phyloP scores from a whole-genome alignment of 208 protist genomes.

The Leptomonas seymouri region DNA sequence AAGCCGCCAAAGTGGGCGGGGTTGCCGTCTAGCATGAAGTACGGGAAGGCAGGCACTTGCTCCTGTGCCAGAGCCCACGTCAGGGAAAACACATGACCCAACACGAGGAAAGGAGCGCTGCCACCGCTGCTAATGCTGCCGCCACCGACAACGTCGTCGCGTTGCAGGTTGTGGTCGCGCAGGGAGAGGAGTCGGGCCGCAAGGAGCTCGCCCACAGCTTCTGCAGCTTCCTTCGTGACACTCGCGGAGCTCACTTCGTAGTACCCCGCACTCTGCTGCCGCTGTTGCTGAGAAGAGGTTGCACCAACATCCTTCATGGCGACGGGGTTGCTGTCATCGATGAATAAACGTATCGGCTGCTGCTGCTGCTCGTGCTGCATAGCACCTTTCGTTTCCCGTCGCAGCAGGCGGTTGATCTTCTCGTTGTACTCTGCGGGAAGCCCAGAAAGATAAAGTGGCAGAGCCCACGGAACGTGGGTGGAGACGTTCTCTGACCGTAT shows the following conservation, averaged over 20 bases:
- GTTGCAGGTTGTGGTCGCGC: constrained; percentile 26
- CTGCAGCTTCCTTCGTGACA: constrained; percentile 28
- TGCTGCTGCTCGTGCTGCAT: constrained; percentile 21
- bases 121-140: constrained; percentile 26
- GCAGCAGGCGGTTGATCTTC: constrained; percentile 32
- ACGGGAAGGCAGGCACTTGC: constrained; percentile 71
- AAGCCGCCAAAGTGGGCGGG: constrained; percentile 30
- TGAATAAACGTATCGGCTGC: constrained; percentile 21
- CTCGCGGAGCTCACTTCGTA: constrained; percentile 28
- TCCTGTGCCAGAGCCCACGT: constrained; percentile 58
- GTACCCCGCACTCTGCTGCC: constrained; percentile 3
- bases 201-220: constrained; percentile 49
- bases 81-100: constrained; percentile 46
- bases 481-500: neutral
- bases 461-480: constrained; percentile 26
- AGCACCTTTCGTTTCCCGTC: constrained; percentile 19
- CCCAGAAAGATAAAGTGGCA: constrained; percentile 32
- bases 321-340: constrained; percentile 4
- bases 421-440: constrained; percentile 31
- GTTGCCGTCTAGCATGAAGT: constrained; percentile 65
- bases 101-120: constrained; percentile 36
- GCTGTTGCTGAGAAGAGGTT: constrained; percentile 4
- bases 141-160: constrained; percentile 12
- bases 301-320: neutral
- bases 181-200: constrained; percentile 24